Evolutionary conservation across 768 basidiomycete genomes (phyloP).

Genomic region (Dentipellis fragilis): DNA sequence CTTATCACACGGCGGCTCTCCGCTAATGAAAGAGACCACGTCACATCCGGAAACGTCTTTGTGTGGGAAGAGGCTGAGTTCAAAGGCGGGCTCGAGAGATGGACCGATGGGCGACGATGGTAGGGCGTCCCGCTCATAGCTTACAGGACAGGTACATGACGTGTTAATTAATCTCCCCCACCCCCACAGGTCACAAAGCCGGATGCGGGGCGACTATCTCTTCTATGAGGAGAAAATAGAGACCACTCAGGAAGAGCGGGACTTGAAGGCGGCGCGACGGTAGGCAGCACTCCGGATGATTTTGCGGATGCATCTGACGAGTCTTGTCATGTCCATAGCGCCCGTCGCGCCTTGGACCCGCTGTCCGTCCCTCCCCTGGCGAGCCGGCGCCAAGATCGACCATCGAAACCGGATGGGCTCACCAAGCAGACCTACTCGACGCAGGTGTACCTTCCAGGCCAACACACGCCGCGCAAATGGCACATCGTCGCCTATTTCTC

Average conservation of each 20-base stretch:
- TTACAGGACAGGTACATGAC: too few species aligned
- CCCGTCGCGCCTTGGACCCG: slow-evolving; percentile 51
- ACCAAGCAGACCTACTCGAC: slow-evolving; percentile 84
- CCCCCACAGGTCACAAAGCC: slow-evolving; percentile 61
- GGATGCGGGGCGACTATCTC: slow-evolving; percentile 75
- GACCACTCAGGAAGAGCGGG: slow-evolving; percentile 69
- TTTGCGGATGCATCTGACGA: background rate
- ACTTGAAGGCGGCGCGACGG: slow-evolving; percentile 73
- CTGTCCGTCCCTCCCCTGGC: slow-evolving; percentile 46
- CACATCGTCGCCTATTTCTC: slow-evolving; percentile 79
- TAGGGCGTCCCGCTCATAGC: slow-evolving; percentile 17
- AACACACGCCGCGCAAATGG: slow-evolving; percentile 59
- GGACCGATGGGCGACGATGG: slow-evolving; percentile 82
- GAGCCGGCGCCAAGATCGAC: slow-evolving; percentile 64
- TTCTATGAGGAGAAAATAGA: slow-evolving; percentile 82
- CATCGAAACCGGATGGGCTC: slow-evolving; percentile 70
- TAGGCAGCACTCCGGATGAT: slow-evolving; percentile 19
- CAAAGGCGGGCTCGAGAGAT: slow-evolving; percentile 52
- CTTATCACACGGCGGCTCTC: slow-evolving; percentile 64
- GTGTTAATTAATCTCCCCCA: slow-evolving; percentile 1
- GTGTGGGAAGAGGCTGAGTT: slow-evolving; percentile 81
- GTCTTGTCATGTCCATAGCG: slow-evolving; percentile 25
- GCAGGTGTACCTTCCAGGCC: slow-evolving; percentile 54
- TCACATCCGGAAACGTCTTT: slow-evolving; percentile 67
- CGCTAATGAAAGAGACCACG: slow-evolving; percentile 56